These are phyloP conservation scores for Psilocybe tampanensis DNA, from an alignment of 768 basidiomycete genomes.

Conservation along the genomic window DNA sequence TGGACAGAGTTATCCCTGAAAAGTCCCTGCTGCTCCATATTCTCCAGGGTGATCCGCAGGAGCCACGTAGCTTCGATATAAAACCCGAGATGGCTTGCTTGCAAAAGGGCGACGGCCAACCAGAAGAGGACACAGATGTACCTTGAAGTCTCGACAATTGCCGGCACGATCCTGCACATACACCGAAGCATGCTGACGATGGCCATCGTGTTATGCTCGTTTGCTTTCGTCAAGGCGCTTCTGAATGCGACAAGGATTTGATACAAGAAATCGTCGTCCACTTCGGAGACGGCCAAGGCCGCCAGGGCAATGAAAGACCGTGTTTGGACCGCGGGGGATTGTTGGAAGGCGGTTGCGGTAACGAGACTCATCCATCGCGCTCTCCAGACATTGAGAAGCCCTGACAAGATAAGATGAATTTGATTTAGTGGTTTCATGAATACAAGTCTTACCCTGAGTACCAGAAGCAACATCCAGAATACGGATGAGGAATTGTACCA, in stretches of 20 bases:
- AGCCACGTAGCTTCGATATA: constrained; percentile 72
- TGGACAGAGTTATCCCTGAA: constrained; percentile 59
- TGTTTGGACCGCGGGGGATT: constrained; percentile 85
- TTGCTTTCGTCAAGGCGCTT: constrained; percentile 67
- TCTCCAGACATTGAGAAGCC: constrained; percentile 84
- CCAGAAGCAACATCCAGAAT: constrained; percentile 68
- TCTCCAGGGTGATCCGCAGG: constrained; percentile 64
- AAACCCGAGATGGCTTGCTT: constrained; percentile 73
- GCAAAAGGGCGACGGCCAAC: constrained; percentile 83
- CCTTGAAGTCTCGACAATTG: constrained; percentile 65
- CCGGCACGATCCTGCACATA: constrained; percentile 76
- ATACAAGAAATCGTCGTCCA: constrained; percentile 92
- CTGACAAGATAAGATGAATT: constrained; percentile 35
- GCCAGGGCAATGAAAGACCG: constrained; percentile 86
- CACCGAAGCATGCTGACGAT: constrained; percentile 90
- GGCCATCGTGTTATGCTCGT: constrained; percentile 67
- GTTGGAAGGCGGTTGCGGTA: constrained; percentile 87
- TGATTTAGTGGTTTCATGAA: neutral
- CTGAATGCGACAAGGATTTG: constrained; percentile 90
- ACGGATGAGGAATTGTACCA: constrained; percentile 63
- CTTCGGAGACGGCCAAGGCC: constrained; percentile 78
- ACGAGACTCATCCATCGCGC: constrained; percentile 93
- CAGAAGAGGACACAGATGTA: constrained; percentile 82
- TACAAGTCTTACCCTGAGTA: constrained; percentile 58
- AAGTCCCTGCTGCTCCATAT: constrained; percentile 59